Base-by-base conservation (phyloP, 495 filamentous ascomycete species). In the Tuber umbilicatum region DNA sequence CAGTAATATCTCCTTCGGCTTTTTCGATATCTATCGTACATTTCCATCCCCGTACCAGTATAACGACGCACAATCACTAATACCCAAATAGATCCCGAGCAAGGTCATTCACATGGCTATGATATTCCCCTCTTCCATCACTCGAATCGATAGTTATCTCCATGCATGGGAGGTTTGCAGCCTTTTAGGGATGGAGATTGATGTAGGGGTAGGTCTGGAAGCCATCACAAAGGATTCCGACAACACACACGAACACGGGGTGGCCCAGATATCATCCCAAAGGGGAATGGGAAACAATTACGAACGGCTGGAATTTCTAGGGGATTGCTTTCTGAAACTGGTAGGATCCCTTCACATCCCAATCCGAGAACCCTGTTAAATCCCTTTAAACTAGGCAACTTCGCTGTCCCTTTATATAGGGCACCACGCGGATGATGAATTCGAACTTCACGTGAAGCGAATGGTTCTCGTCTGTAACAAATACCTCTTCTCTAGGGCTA, bases 281-380 rank as follows among this genome's bases (percentile, higher is more conserved):
- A 85, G 88, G 74, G 95, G 95, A 40, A 99, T 97, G 95, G 95
- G 94, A 17, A 93, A 90, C 73, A 97, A 98, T 78, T 99, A 99
- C 79, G 95, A 99, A 83, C 89, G 95, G 39, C 89, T 98, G 1
- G 95, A 99, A 74, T 96, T 98, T 77, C 86, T 98, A 21, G 95
- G 95, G 0, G 95, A 99, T 83, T 91, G 90, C 70, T 97, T 97
- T 82, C 87, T 99, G 64, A 99, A 99, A 85, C 93, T 97, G 90
- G 81, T 79, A 72, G 21, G 75, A 55, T 60, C 27, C 60, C 37
- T 31, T 21, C 16, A 37, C 17, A 19, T 42, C n/a, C 37, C 37
- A 45, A 74, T 2, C 14, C 31, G 21, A 45, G 17, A 37, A 35
- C 19, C 14, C 23, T 27, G 5, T 40, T 39, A 23, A 70, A 47